A percentile compares a stretch with the other conserved stretches of the same genome.
These are phyloP conservation scores for Aspergillus sclerotioniger DNA, from an alignment of 495 filamentous ascomycete species.

Conservation along the genomic window DNA sequence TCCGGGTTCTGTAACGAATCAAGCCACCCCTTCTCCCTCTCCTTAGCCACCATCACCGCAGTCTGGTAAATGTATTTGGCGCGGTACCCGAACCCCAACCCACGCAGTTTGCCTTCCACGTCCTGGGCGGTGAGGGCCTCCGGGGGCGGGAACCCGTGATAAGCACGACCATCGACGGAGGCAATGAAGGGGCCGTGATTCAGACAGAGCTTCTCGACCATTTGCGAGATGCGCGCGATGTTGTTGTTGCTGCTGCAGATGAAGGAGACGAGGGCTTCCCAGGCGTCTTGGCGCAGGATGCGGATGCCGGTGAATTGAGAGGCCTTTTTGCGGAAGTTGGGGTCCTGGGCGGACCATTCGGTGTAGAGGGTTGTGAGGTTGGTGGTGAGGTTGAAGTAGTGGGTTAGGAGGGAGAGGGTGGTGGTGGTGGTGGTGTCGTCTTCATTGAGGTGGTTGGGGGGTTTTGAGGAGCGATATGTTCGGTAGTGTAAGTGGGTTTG, in stretches of 20 bases:
- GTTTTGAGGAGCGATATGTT: slow-evolving; percentile 51
- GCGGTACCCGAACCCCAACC: slow-evolving; percentile 90
- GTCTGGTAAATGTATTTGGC: slow-evolving; percentile 89
- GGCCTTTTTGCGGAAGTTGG: slow-evolving; percentile 87
- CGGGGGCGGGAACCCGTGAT: slow-evolving; percentile 85
- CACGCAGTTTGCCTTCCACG: slow-evolving; percentile 75
- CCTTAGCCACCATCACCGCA: slow-evolving; percentile 67
- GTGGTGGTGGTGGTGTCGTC: slow-evolving; percentile 49
- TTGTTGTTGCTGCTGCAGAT: slow-evolving; percentile 99
- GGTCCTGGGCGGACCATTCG: slow-evolving; percentile 81
- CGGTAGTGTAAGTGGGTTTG: slow-evolving; percentile 75
- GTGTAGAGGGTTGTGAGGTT: slow-evolving; percentile 75
- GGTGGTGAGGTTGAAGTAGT: slow-evolving; percentile 79
- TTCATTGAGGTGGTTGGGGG: slow-evolving; percentile 18
- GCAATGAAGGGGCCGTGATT: slow-evolving; percentile 80
- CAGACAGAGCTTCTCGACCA: slow-evolving; percentile 89
- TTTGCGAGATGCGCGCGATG: slow-evolving; percentile 88
- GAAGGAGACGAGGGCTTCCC: slow-evolving; percentile 91
- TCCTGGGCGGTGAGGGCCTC: slow-evolving; percentile 62
- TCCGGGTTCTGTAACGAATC: slow-evolving; percentile 73
- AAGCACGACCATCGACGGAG: slow-evolving; percentile 63
- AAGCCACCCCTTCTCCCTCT: slow-evolving; percentile 72
- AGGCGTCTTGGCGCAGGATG: slow-evolving; percentile 93
- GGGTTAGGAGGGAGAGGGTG: slow-evolving; percentile 63
- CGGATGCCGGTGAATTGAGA: slow-evolving; percentile 86